Base-by-base conservation (phyloP, 257 asterid species). In the Salvia hispanica region DNA sequence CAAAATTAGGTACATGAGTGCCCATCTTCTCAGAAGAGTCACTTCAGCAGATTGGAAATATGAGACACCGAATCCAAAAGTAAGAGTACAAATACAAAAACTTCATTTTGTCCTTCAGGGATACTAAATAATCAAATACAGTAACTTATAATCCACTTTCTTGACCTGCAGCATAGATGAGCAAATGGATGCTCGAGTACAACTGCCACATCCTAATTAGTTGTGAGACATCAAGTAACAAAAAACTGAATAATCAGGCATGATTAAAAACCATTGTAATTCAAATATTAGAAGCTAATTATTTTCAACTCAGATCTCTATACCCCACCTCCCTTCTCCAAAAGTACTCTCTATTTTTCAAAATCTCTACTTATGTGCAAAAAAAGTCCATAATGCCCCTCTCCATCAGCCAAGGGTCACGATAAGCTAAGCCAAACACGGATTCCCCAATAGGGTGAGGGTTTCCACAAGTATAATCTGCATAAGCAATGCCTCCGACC, bases 231-330 rank as follows among this genome's bases (percentile, higher is more conserved):
- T 53, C 45, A 51, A 46, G 36, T 52, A 11, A 43, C 59, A 42
- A n/a, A 52, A 7, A 62, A 51, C 31, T 50, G 61, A 72, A 52
- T 62, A 33, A 31, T 39, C 68, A 8, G 16, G 36, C 31, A 43
- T 3, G 50, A 57, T 37, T 45, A n/a, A 45, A 15, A 36, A 45
- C 37, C 18, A 43, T 50, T 48, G n/a, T n/a, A 73, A 56, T 67
- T 16, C 44, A 9, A 73, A 44, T 7, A 15, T 25, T 25, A 25
- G 31, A 48, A 47, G 31, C 52, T n/a, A 6, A 58, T n/a, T 6
- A 46, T 61, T 63, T 55, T 62, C 62, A 10, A 71, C 48, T 55
- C 70, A 75, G 36, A 62, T 33, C 36, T 58, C 18, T 68, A 75
- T 46, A 39, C 64, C 63, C 69, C 36, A 42, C 25, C 37, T 10